Percentiles rank a stretch among this genome's conserved stretches.
These are phyloP conservation scores for Beauveria australis DNA, from an alignment of 2,329 filamentous ascomycete genomes.

Conservation along the genomic window DNA sequence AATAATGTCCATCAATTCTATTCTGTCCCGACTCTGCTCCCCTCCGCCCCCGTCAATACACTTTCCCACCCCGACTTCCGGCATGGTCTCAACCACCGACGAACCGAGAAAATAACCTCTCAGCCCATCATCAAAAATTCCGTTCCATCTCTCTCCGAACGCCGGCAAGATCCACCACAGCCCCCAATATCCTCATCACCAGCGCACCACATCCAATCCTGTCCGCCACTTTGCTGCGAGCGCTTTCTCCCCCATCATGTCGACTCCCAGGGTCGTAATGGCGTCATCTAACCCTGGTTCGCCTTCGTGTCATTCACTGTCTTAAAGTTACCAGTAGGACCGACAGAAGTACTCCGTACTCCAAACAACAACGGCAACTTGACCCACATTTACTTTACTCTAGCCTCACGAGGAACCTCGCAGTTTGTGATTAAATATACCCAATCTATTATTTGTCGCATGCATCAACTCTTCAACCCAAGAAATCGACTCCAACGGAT, in stretches of 20 bases:
- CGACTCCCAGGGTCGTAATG: slow-evolving; percentile 9
- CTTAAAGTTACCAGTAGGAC: too few species aligned
- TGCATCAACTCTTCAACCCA: neutral
- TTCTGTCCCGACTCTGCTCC: too few species aligned
- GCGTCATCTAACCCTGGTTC: slow-evolving; percentile 11
- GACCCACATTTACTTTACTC: neutral
- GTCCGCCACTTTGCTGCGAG: neutral
- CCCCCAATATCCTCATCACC: neutral
- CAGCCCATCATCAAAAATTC: neutral
- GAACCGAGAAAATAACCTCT: slow-evolving; percentile 1
- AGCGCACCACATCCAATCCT: neutral
- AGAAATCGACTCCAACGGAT: neutral
- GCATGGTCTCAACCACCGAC: slow-evolving; percentile 7
- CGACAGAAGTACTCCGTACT: too few species aligned
- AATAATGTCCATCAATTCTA: too few species aligned
- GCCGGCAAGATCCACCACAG: neutral
- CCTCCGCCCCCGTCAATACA: neutral
- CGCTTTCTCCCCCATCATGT: neutral
- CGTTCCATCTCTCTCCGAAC: neutral
- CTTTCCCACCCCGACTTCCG: neutral
- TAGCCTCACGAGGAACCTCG: neutral
- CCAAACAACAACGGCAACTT: too few species aligned
- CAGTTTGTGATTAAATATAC: neutral
- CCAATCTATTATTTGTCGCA: slow-evolving; percentile 1
- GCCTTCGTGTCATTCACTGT: neutral